Percentiles rank a stretch among this genome's conserved stretches.
Evolutionary conservation across 371 early-diverging fungal species (phyloP).

Genomic region (Mortierella sp.): DNA sequence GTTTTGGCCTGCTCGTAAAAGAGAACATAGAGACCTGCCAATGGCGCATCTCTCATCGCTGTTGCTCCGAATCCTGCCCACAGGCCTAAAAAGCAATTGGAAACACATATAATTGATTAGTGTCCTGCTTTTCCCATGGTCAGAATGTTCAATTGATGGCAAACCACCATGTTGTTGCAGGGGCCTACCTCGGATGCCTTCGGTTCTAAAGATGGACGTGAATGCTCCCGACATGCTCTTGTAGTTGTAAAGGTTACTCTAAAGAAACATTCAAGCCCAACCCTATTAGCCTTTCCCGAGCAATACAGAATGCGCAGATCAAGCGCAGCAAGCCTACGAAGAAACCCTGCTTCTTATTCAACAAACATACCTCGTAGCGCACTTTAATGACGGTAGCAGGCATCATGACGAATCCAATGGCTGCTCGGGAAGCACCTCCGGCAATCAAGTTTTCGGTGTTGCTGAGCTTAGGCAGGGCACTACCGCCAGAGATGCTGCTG

Average conservation of each 20-base stretch:
- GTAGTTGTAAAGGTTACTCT: slow-evolving; percentile 91
- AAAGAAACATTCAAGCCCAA: neutral
- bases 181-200: slow-evolving; percentile 68
- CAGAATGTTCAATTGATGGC: neutral
- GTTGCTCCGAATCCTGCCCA: slow-evolving; percentile 95
- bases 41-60: slow-evolving; percentile 93
- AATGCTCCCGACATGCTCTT: slow-evolving; percentile 73
- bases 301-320: neutral
- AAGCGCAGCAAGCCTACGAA: slow-evolving; percentile 16
- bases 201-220: slow-evolving; percentile 69
- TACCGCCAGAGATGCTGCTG: slow-evolving; percentile 16
- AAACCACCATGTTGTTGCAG: neutral
- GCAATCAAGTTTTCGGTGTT: slow-evolving; percentile 79
- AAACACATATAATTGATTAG: neutral
- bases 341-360: neutral
- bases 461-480: slow-evolving; percentile 55
- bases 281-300: neutral
- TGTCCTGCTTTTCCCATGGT: neutral
- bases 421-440: slow-evolving; percentile 87
- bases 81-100: slow-evolving; percentile 64
- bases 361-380: slow-evolving; percentile 81
- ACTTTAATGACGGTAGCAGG: slow-evolving; percentile 95
- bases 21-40: slow-evolving; percentile 95
- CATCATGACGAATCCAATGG: slow-evolving; percentile 93
- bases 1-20: slow-evolving; percentile 87